Percentiles rank a stretch among this genome's conserved stretches.
Evolutionary conservation across 73 alveolate genomes (phyloP).

Genomic region (Paramecium caudatum): DNA sequence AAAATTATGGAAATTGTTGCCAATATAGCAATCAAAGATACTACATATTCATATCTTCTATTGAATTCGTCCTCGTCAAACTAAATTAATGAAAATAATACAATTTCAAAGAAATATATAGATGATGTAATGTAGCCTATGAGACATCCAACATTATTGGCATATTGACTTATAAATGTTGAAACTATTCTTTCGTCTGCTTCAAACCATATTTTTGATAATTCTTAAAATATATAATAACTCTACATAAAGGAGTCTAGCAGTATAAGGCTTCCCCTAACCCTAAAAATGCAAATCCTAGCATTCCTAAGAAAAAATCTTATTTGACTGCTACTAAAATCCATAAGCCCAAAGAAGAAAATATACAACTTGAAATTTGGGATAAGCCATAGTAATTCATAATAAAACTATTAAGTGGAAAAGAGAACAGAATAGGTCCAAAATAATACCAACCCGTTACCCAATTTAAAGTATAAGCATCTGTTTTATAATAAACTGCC

Average conservation of each 20-base stretch:
- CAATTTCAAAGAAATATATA: constrained; percentile 5
- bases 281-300: constrained; percentile 31
- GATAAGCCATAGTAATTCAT: constrained; percentile 25
- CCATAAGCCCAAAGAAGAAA: constrained; percentile 23
- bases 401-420: not conserved
- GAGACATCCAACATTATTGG: constrained; percentile 39
- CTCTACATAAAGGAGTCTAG: constrained; percentile 9
- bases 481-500: constrained; percentile 5
- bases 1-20: not conserved
- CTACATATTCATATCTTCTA: not conserved
- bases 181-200: not conserved
- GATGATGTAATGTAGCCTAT: not conserved
- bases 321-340: not conserved
- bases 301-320: constrained; percentile 29
- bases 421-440: constrained; percentile 9
- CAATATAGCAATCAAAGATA: not conserved
- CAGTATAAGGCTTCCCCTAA: constrained; percentile 12
- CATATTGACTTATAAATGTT: not conserved
- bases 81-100: not conserved
- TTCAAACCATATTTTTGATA: constrained; percentile 32
- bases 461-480: constrained; percentile 29
- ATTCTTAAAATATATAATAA: not conserved
- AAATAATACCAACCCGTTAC: constrained; percentile 24
- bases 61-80: constrained; percentile 4
- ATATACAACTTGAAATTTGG: not conserved